Percentiles rank a stretch among this genome's conserved stretches.
These are phyloP conservation scores for Cairneyella variabilis DNA, from an alignment of 495 filamentous ascomycete genomes.

Conservation along the genomic window DNA sequence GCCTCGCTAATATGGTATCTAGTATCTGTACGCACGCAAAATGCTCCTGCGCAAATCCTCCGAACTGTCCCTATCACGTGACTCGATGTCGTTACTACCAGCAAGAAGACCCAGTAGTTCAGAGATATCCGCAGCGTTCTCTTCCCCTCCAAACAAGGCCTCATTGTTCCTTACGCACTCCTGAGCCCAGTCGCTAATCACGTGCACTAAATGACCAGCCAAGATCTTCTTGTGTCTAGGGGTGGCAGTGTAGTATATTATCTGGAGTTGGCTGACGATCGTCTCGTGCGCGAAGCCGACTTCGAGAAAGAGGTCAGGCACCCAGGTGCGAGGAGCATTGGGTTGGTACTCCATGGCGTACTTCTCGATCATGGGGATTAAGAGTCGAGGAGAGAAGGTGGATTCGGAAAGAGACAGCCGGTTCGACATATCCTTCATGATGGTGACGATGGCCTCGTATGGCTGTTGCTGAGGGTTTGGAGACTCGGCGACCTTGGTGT, in stretches of 20 bases:
- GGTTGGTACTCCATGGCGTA: slow-evolving; percentile 73
- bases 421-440: slow-evolving; percentile 70
- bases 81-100: too few relatives aligned
- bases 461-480: slow-evolving; percentile 51
- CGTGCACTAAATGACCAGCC: slow-evolving; percentile 59
- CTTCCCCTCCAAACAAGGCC: slow-evolving; percentile 46
- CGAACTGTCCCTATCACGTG: too few relatives aligned
- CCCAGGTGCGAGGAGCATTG: slow-evolving; percentile 66
- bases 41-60: too few relatives aligned
- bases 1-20: too few relatives aligned
- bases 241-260: slow-evolving; percentile 70
- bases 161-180: slow-evolving; percentile 44
- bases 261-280: slow-evolving; percentile 72
- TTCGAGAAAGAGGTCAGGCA: slow-evolving; percentile 73
- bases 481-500: slow-evolving; percentile 54
- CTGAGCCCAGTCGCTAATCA: slow-evolving; percentile 59
- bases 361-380: slow-evolving; percentile 69
- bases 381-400: slow-evolving; percentile 63
- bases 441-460: slow-evolving; percentile 73
- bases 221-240: slow-evolving; percentile 57
- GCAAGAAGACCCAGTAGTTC: slow-evolving; percentile 40
- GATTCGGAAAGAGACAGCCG: slow-evolving; percentile 66
- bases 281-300: slow-evolving; percentile 72
- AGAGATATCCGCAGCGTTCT: slow-evolving; percentile 40
- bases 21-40: too few relatives aligned